These are phyloP conservation scores for Dioscorea cayenensis DNA, from an alignment of 116 monocot species.

Conservation along the genomic window DNA sequence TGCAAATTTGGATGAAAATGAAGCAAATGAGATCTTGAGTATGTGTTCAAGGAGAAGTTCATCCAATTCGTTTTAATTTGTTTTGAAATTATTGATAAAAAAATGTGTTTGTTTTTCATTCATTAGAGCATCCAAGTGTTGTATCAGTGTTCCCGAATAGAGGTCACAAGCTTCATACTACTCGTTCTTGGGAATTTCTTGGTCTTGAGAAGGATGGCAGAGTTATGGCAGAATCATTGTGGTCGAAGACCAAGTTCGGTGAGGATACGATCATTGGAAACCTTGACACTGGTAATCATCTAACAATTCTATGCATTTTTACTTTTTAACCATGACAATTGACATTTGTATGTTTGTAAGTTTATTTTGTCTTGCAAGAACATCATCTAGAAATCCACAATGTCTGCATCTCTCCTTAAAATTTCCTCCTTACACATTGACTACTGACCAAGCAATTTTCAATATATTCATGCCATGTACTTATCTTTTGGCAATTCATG, in stretches of 20 bases:
- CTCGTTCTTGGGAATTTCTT: slow-evolving; percentile 25
- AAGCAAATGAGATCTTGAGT: slow-evolving; percentile 22
- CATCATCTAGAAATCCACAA: too few species aligned
- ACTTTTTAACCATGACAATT: too few species aligned
- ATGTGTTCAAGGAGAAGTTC: not conserved
- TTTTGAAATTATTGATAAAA: not conserved
- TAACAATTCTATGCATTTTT: not conserved
- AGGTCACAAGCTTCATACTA: slow-evolving; percentile 26
- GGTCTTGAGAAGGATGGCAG: slow-evolving; percentile 13
- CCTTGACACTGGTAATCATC: slow-evolving; percentile 36
- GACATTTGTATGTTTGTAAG: too few species aligned
- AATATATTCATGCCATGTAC: too few species aligned
- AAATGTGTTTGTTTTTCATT: not conserved
- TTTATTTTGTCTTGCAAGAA: too few species aligned
- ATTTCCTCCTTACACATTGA: too few species aligned
- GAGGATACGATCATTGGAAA: slow-evolving; percentile 28
- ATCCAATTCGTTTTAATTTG: not conserved
- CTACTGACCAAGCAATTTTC: too few species aligned
- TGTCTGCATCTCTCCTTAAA: too few species aligned
- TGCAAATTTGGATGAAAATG: slow-evolving; percentile 10
- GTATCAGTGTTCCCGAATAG: slow-evolving; percentile 28
- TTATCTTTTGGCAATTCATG: not conserved
- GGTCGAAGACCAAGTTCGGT: slow-evolving; percentile 20
- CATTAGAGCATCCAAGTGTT: slow-evolving; percentile 20
- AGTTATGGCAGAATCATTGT: slow-evolving; percentile 9